These are phyloP conservation scores for Colletotrichum cordylinicola DNA, from an alignment of 2,329 filamentous ascomycete genomes.

Conservation along the genomic window DNA sequence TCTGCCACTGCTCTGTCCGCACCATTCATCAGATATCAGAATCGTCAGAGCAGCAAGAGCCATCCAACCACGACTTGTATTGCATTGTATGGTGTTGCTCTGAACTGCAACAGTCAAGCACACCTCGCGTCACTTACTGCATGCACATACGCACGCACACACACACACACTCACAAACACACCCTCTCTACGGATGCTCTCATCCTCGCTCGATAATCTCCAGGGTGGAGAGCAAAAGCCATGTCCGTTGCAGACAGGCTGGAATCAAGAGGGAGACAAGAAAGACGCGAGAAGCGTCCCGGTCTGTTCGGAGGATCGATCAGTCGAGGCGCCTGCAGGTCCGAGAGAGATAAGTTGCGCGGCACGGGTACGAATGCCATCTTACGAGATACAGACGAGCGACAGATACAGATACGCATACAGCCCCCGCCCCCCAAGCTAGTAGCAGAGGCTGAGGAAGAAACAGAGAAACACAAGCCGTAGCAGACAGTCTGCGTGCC, in stretches of 20 bases:
- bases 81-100: not conserved
- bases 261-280: not conserved
- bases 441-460: not conserved
- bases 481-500: not conserved
- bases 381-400: not conserved
- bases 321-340: constrained; percentile 14
- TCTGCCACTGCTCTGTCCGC: constrained; percentile 7
- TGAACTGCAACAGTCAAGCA: constrained; percentile 3
- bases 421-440: not conserved
- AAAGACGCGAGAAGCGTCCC: not conserved
- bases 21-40: constrained; percentile 22
- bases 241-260: not conserved
- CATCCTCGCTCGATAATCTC: not conserved
- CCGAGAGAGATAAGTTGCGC: constrained; percentile 12
- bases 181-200: not conserved
- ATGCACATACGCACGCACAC: not conserved
- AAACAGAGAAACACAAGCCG: not conserved
- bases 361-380: constrained; percentile 5
- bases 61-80: not conserved
- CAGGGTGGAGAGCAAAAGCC: not conserved
- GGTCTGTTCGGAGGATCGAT: not conserved
- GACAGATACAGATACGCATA: not conserved
- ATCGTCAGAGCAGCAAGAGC: constrained; percentile 1
- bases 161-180: not conserved
- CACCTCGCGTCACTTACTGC: constrained; percentile 1